Base-by-base conservation (phyloP, 1,139 yeast genomes). In the Zygosaccharomyces sapae region DNA sequence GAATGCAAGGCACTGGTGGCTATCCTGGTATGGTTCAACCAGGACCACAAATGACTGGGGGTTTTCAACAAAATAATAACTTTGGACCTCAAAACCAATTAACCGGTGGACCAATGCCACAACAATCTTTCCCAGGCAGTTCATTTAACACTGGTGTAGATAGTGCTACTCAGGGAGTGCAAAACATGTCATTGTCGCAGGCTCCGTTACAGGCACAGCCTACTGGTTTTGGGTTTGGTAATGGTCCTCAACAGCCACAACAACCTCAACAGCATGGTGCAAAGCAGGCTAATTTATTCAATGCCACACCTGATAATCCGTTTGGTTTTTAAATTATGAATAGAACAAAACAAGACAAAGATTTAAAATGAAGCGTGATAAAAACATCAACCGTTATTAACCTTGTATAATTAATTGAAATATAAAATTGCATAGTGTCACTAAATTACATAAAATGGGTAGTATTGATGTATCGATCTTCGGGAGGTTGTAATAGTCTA, bases 241-340 rank as follows among this genome's bases (percentile, higher is more conserved):
- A 74, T 50, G 80, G 66, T n/a, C 70, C 69, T 18, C 77, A 70
- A 54, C 72, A 73, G 46, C 80, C 75, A 54, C 77, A 70, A 54
- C 72, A 73, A 47, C 80, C 75, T 54, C 75, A 79, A 55, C 72
- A 73, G 47, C 80, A 75, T 54, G 75, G 79, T 58, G 78, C 80
- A 44, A 85, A 84, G 65, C 74, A 79, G 64, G 97, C 97, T 20
- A 90, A 90, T 60, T 69, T 90, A 54, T 86, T 79, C 48, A 86
- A 90, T 54, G 97, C 97, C 4, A 80, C 96, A 2, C 88, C 97
- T 2, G 90, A 83, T 56, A 90, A 90, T 70, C 97, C 97, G 33
- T 90, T 90, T 71, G 97, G 97, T 2, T 89, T 90, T 64, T 86
- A 72, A 54, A 47, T 33, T 40, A 33, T 35, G 35, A 22, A 20